These are phyloP conservation scores for Stephania cephalantha DNA, from an alignment of 164 flowering plant species.

Conservation along the genomic window DNA sequence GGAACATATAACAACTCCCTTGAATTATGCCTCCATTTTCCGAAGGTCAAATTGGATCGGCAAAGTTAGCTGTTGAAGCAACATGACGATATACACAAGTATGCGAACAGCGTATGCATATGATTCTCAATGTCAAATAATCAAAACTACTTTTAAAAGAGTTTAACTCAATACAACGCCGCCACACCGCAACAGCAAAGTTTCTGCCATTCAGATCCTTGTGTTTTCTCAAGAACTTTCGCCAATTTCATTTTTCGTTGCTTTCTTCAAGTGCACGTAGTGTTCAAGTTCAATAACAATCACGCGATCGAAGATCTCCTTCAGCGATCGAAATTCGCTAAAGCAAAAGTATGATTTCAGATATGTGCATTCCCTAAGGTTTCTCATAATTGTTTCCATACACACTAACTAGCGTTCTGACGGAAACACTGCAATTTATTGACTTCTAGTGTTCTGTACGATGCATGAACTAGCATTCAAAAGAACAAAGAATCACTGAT, in stretches of 20 bases:
- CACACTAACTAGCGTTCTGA: not conserved
- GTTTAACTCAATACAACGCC: not conserved
- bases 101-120: not conserved
- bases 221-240: not conserved
- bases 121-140: not conserved
- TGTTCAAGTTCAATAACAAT: too few relatives aligned
- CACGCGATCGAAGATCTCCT: too few relatives aligned
- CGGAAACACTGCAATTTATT: not conserved
- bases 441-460: not conserved
- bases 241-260: not conserved
- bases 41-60: not conserved
- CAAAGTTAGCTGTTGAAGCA: not conserved
- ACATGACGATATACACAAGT: not conserved
- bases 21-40: not conserved
- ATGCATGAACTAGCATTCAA: not conserved
- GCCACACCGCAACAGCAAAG: not conserved
- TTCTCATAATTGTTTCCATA: not conserved
- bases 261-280: too few relatives aligned
- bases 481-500: not conserved
- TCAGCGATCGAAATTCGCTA: too few relatives aligned
- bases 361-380: too few relatives aligned
- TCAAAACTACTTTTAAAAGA: not conserved
- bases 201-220: not conserved
- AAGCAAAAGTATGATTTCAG: too few relatives aligned
- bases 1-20: not conserved